Base-by-base conservation (phyloP, 106 monocot genomes). In the Dendrobium huoshanense region DNA sequence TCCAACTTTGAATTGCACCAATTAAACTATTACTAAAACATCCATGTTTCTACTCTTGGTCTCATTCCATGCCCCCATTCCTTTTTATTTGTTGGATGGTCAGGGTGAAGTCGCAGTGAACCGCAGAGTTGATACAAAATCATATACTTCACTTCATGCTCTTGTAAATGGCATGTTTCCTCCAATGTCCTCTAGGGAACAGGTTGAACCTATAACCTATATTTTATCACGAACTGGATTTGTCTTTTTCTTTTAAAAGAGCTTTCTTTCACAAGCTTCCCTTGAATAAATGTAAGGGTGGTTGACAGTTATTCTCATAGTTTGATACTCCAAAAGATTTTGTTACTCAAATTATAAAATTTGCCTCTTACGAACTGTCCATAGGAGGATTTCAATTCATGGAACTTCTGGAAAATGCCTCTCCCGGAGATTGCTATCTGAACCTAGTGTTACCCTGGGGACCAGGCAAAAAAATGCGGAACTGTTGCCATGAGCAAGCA, bases 91-190 rank as follows among this genome's bases (percentile, higher is more conserved):
- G 75, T 27, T 83, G 59, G 19, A 76, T 84, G 49, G 56, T 31
- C 27, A 94, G 94, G 94, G 94, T 48, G 85, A 94, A 77, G 94
- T 94, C 78, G 87, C 90, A 25, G 92, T 92, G 64, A 86, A 94
- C 19, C 89, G 80, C 58, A 78, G 88, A 75, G 88, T 94, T 55
- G 85, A 94, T 79, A 85, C 91, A 82, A 92, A 85, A 81, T 92
- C 94, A 81, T 94, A 94, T 83, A 79, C 88, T 70, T 94, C 94
- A 33, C 85, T 94, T 54, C 88, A 88, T 90, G 83, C 82, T 37
- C 81, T 94, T 40, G 94, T 94, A 31, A 79, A 94, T 87, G 92
- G 81, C 88, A 94, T 94, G 88, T 94, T 94, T 90, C 94, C 94
- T 55, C 82, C 90, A 31, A 75, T 80, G 75, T 75, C 85, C 45